Conservation (phyloP, 805 yeast genomes). For the Zygotorulaspora danielsina region DNA sequence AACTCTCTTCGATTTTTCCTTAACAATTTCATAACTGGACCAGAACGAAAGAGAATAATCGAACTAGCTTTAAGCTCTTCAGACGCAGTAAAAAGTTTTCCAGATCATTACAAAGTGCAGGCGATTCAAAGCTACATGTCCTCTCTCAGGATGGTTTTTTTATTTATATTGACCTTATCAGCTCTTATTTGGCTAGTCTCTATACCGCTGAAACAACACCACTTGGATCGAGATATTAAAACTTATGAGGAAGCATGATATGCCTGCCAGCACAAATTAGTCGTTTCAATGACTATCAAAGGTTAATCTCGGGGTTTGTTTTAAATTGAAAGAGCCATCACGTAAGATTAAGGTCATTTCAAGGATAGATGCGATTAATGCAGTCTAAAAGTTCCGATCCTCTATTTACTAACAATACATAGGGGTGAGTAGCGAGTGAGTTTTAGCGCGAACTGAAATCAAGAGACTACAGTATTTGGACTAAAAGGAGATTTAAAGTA, state of each 20-base stretch:
- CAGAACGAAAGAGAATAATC: constrained; percentile 5
- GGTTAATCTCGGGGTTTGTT: too few relatives aligned
- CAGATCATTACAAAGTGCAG: constrained; percentile 6
- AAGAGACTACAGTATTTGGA: too few relatives aligned
- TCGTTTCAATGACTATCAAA: too few relatives aligned
- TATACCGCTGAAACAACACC: constrained; percentile 3
- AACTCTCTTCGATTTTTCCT: constrained; percentile 9
- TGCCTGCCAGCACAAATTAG: too few relatives aligned
- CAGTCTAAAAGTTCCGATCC: too few relatives aligned
- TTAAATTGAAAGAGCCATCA: too few relatives aligned
- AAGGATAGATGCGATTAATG: too few relatives aligned
- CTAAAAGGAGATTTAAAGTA: too few relatives aligned
- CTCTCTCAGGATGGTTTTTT: constrained; percentile 7
- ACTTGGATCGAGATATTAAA: constrained; percentile 3
- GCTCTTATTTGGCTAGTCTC: constrained; percentile 5
- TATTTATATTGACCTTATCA: constrained; percentile 6
- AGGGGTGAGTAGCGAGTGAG: too few relatives aligned
- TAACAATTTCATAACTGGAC: constrained; percentile 5
- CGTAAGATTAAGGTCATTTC: too few relatives aligned
- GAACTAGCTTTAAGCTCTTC: constrained; percentile 9
- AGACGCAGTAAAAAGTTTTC: constrained; percentile 7
- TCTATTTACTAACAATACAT: too few relatives aligned
- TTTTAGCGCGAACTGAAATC: too few relatives aligned
- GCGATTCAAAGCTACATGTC: constrained; percentile 8
- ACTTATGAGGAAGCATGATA: constrained; percentile 1